Conservation (phyloP, 2,329 filamentous ascomycete genomes). For the Fusarium equiseti region DNA sequence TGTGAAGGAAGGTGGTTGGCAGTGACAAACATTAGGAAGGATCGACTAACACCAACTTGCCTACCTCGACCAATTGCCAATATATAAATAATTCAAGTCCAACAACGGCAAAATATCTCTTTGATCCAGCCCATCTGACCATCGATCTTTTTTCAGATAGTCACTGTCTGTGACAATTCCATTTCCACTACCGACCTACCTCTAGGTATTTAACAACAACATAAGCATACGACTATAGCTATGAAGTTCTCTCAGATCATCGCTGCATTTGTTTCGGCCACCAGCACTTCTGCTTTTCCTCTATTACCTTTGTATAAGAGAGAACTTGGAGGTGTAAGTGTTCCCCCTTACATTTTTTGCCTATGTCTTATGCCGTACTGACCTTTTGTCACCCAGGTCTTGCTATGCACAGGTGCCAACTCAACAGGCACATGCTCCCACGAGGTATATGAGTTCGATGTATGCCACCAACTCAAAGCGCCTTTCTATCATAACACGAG, state of each 20-base stretch:
- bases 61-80: not conserved
- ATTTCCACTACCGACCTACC: not conserved
- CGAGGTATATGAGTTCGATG: slow-evolving; percentile 56
- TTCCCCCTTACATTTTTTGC: not conserved
- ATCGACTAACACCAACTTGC: not conserved
- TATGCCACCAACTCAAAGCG: slow-evolving; percentile 60
- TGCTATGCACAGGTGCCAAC: slow-evolving; percentile 64
- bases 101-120: slow-evolving; percentile 30
- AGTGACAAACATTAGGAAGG: slow-evolving; percentile 1
- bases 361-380: not conserved
- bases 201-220: not conserved
- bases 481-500: slow-evolving; percentile 57
- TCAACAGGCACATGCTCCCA: slow-evolving; percentile 62
- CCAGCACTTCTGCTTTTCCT: slow-evolving; percentile 46
- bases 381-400: slow-evolving; percentile 52
- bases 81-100: slow-evolving; percentile 6
- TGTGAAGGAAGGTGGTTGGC: slow-evolving; percentile 35
- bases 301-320: slow-evolving; percentile 52
- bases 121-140: slow-evolving; percentile 21
- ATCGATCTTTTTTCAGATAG: slow-evolving; percentile 19
- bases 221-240: slow-evolving; percentile 1
- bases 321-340: slow-evolving; percentile 61
- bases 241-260: slow-evolving; percentile 51
- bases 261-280: slow-evolving; percentile 38
- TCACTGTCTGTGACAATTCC: not conserved